Evolutionary conservation across 495 filamentous ascomycete genomes (phyloP).

Genomic region (Sordaria brevicollis): DNA sequence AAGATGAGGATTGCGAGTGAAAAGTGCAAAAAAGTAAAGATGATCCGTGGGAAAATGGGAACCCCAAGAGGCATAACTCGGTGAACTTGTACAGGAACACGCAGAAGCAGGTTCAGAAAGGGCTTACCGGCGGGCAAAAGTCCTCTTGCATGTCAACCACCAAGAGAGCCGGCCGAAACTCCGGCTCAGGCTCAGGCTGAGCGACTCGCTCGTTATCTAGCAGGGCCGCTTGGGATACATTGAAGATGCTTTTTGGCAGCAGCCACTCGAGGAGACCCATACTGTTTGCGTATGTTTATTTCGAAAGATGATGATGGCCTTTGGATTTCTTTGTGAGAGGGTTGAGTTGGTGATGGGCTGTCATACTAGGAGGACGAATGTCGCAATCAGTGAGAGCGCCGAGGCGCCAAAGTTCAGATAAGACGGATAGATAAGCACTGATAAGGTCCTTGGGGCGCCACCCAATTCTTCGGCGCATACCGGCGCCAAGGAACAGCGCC

Average conservation of each 20-base stretch:
- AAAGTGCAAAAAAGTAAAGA: background rate
- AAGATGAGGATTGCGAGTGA: background rate
- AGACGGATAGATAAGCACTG: background rate
- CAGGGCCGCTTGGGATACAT: background rate
- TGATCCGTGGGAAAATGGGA: too few relatives aligned
- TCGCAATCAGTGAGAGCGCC: background rate
- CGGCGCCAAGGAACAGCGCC: background rate
- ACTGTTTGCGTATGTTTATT: background rate
- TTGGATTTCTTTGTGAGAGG: background rate
- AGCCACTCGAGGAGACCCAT: background rate
- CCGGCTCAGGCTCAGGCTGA: background rate
- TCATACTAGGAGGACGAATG: background rate
- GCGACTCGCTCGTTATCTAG: background rate
- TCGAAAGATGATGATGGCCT: background rate
- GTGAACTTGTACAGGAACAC: background rate
- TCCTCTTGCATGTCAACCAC: constrained; percentile 92
- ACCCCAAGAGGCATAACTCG: too few relatives aligned
- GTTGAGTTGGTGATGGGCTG: background rate
- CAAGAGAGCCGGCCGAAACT: constrained; percentile 38
- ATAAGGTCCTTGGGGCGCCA: background rate
- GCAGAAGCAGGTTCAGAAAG: background rate
- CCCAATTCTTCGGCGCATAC: background rate
- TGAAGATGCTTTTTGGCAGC: background rate
- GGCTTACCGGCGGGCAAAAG: constrained; percentile 80
- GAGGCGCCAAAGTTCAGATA: background rate